Percentiles rank a stretch among this genome's conserved stretches.
These are phyloP conservation scores for Mortierella sp. DNA, from an alignment of 371 early-diverging fungal genomes.

Conservation along the genomic window DNA sequence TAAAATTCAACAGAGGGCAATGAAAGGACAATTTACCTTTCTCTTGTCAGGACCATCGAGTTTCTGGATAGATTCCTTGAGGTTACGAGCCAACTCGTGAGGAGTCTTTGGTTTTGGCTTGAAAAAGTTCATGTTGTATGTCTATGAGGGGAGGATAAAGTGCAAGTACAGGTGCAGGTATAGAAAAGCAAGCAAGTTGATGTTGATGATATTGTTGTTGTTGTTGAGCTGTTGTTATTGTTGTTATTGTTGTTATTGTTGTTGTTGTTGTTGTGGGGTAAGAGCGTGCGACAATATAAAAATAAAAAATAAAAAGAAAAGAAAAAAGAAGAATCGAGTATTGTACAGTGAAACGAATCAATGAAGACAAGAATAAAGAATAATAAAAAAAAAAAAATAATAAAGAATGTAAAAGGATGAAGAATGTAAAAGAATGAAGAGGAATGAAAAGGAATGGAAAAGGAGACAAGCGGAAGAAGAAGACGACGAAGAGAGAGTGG, in stretches of 20 bases:
- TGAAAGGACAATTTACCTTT: constrained; percentile 59
- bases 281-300: neutral
- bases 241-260: neutral
- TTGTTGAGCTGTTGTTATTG: neutral
- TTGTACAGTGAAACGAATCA: neutral
- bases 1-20: too few species aligned
- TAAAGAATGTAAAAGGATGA: constrained; percentile 10
- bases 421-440: constrained; percentile 13
- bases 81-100: constrained; percentile 87
- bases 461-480: neutral
- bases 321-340: neutral
- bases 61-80: constrained; percentile 84
- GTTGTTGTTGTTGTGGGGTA: neutral
- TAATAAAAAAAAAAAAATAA: constrained; percentile 21
- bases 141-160: neutral
- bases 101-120: constrained; percentile 91
- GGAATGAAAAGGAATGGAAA: constrained; percentile 6
- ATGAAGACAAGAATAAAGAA: constrained; percentile 12
- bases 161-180: neutral
- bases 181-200: neutral
- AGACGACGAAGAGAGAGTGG: too few species aligned
- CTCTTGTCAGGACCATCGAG: constrained; percentile 77
- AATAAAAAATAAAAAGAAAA: constrained; percentile 15
- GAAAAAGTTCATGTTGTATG: constrained; percentile 84
- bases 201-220: constrained; percentile 10